These are phyloP conservation scores for Annulohypoxylon bovei DNA, from an alignment of 495 filamentous ascomycete genomes.

Conservation along the genomic window DNA sequence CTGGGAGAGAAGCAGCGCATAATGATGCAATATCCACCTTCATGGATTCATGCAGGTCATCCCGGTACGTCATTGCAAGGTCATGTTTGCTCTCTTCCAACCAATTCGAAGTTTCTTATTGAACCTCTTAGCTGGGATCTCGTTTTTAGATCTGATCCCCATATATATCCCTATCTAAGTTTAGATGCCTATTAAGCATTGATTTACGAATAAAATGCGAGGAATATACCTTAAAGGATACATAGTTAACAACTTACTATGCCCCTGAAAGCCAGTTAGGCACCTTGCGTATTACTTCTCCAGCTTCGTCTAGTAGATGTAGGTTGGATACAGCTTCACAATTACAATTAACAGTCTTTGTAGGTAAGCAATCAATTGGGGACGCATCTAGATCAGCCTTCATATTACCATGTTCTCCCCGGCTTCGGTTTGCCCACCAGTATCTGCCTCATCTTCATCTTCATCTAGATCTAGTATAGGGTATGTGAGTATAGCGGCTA, in stretches of 20 bases:
- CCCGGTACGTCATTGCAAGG: slow-evolving; percentile 25
- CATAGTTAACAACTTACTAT: too few species aligned
- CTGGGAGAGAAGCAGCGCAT: not conserved
- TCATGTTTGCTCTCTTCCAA: not conserved
- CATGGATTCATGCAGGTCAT: slow-evolving; percentile 17
- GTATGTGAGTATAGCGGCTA: slow-evolving; percentile 91
- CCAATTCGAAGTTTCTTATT: not conserved
- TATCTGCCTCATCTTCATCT: slow-evolving; percentile 62
- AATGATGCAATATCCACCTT: slow-evolving; percentile 11
- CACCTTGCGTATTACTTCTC: not conserved
- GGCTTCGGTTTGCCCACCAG: slow-evolving; percentile 32
- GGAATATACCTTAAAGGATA: not conserved
- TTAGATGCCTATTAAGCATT: not conserved
- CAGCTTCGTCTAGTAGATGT: not conserved
- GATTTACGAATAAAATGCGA: not conserved
- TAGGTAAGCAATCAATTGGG: not conserved
- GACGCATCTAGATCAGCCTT: slow-evolving; percentile 5
- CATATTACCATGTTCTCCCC: slow-evolving; percentile 52
- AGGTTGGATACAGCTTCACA: not conserved
- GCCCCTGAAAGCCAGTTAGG: too few species aligned
- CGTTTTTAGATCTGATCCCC: not conserved
- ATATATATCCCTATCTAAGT: not conserved
- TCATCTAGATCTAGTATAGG: slow-evolving; percentile 81
- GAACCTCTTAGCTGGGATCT: not conserved
- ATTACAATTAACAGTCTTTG: not conserved